A percentile compares a stretch with the other conserved stretches of the same genome.
phyloP scores from a whole-genome alignment of 164 flowering plant species.

The Magnolia changhungtana region DNA sequence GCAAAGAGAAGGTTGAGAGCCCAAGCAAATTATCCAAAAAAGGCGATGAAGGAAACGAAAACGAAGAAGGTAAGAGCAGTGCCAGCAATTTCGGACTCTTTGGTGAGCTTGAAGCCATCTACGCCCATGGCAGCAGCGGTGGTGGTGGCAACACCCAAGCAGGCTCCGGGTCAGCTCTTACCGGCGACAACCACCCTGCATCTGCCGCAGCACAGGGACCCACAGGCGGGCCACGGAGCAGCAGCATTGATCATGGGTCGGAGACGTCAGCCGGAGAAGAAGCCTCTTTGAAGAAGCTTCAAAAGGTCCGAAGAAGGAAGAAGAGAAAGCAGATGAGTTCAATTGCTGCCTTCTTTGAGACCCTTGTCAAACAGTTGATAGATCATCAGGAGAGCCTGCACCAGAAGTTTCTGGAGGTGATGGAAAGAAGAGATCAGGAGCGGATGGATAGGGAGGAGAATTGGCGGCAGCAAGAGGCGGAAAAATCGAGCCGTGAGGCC shows the following conservation, averaged over 20 bases:
- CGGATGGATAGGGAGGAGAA: slow-evolving; percentile 12
- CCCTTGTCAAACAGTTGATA: slow-evolving; percentile 17
- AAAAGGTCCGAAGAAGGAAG: slow-evolving; percentile 7
- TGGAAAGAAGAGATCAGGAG: slow-evolving; percentile 18
- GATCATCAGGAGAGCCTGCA: slow-evolving; percentile 18
- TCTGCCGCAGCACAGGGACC: slow-evolving; percentile 16
- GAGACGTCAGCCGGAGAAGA: slow-evolving; percentile 29
- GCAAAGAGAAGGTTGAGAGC: slow-evolving; percentile 10
- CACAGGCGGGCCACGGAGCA: slow-evolving; percentile 12
- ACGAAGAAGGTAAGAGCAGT: slow-evolving; percentile 16
- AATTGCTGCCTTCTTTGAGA: slow-evolving; percentile 15
- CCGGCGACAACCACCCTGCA: slow-evolving; percentile 9
- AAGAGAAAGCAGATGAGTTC: slow-evolving; percentile 13
- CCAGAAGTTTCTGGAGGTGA: slow-evolving; percentile 15
- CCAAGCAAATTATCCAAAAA: neutral
- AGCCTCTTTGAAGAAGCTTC: slow-evolving; percentile 14
- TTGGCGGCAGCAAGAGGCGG: slow-evolving; percentile 17
- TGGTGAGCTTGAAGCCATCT: slow-evolving; percentile 43
- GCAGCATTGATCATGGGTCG: slow-evolving; percentile 25
- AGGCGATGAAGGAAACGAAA: slow-evolving; percentile 8
- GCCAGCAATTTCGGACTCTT: slow-evolving; percentile 23
- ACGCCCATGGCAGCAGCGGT: slow-evolving; percentile 5
- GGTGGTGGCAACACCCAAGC: slow-evolving; percentile 22
- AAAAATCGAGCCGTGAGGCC: slow-evolving; percentile 8
- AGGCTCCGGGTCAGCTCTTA: slow-evolving; percentile 22